Percentiles rank a stretch among this genome's conserved stretches.
These are phyloP conservation scores for Leccinellum albellum DNA, from an alignment of 768 basidiomycete genomes.

Conservation along the genomic window DNA sequence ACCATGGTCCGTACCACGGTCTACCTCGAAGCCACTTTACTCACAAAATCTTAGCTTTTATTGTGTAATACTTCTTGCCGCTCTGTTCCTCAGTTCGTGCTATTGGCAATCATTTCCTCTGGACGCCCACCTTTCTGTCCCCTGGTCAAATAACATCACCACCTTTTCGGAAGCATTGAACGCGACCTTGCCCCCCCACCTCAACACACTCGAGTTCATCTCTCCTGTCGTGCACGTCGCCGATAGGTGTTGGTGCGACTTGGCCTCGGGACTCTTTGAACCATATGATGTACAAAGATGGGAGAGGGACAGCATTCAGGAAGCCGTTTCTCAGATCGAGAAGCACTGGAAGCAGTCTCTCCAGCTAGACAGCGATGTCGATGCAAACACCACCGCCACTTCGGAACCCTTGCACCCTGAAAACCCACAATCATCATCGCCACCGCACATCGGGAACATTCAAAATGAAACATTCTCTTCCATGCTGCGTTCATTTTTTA, in stretches of 20 bases:
- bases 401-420: constrained; percentile 18
- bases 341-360: constrained; percentile 22
- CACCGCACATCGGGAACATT: background rate
- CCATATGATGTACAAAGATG: constrained; percentile 74
- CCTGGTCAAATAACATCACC: constrained; percentile 68
- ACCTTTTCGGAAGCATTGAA: constrained; percentile 69
- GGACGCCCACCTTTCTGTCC: constrained; percentile 55
- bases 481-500: constrained; percentile 25
- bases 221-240: constrained; percentile 60
- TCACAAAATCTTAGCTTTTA: constrained; percentile 58
- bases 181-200: constrained; percentile 40
- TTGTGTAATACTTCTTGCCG: constrained; percentile 76
- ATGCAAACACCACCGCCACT: constrained; percentile 28
- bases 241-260: constrained; percentile 87
- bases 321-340: constrained; percentile 37
- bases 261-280: constrained; percentile 65
- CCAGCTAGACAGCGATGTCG: constrained; percentile 21
- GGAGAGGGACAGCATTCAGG: constrained; percentile 64
- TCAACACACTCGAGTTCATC: constrained; percentile 35
- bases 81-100: constrained; percentile 84
- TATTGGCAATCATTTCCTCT: constrained; percentile 83
- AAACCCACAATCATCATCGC: constrained; percentile 8
- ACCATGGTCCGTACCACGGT: constrained; percentile 60
- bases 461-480: constrained; percentile 21
- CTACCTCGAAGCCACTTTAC: background rate